Evolutionary conservation across 2,329 filamentous ascomycete genomes (phyloP).

Genomic region (Clonostachys rosea): DNA sequence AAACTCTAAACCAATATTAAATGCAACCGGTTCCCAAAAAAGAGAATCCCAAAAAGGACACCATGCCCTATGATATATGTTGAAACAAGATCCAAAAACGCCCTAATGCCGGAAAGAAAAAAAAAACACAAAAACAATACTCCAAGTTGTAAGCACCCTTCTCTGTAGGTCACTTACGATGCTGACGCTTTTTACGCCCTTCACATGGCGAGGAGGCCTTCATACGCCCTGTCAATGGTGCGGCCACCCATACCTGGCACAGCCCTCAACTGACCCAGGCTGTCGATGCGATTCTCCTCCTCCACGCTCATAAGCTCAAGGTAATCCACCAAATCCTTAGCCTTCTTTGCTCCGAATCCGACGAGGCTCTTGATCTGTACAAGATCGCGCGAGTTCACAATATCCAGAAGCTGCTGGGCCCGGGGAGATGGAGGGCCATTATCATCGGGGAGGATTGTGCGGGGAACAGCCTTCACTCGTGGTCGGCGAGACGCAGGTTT

Average conservation of each 20-base stretch:
- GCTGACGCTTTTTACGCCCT: background rate
- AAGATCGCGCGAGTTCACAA: conserved; percentile 70
- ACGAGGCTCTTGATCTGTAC: conserved; percentile 60
- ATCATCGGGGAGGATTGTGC: conserved; percentile 26
- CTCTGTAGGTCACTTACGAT: no score
- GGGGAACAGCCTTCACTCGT: conserved; percentile 18
- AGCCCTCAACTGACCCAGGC: conserved; percentile 43
- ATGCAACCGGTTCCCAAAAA: no score
- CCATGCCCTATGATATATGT: no score
- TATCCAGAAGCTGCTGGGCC: conserved; percentile 58
- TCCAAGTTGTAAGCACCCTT: no score
- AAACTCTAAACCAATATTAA: no score
- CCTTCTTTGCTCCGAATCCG: conserved; percentile 70
- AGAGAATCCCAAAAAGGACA: no score
- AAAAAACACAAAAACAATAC: no score
- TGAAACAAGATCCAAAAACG: no score
- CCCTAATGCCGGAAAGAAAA: no score
- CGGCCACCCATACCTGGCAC: conserved; percentile 54
- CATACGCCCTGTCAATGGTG: conserved; percentile 51
- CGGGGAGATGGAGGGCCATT: conserved; percentile 44
- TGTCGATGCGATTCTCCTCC: conserved; percentile 36
- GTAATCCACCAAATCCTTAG: conserved; percentile 53
- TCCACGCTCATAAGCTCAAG: conserved; percentile 38
- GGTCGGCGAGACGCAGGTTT: conserved; percentile 21
- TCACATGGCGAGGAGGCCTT: conserved; percentile 26